Conservation (phyloP, 164 flowering plant species). For the Houttuynia cordata region DNA sequence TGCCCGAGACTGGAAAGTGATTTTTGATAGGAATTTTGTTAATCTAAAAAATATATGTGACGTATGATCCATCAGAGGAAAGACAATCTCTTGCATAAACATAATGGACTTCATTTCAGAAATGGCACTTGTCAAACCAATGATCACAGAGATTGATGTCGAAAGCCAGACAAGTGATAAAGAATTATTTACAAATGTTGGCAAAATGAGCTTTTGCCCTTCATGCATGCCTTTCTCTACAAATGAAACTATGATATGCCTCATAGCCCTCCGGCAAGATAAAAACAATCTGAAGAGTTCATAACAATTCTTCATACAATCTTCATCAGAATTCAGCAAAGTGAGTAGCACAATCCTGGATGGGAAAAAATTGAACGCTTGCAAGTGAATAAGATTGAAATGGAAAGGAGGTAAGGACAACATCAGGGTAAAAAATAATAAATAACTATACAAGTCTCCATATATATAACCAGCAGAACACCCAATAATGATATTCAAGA, state of each 20-base stretch:
- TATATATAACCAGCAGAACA: too few species aligned
- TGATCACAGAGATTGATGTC: slow-evolving; percentile 39
- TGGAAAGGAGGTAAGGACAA: too few species aligned
- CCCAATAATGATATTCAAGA: too few species aligned
- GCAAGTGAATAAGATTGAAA: neutral
- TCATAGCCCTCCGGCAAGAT: slow-evolving; percentile 64
- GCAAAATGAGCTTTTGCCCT: slow-evolving; percentile 16
- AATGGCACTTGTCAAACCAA: slow-evolving; percentile 19
- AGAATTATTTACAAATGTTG: slow-evolving; percentile 22
- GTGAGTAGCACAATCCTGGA: slow-evolving; percentile 49
- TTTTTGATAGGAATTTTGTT: slow-evolving; percentile 28
- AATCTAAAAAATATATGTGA: slow-evolving; percentile 38
- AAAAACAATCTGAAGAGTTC: slow-evolving; percentile 46
- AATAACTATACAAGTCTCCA: too few species aligned
- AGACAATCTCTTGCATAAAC: slow-evolving; percentile 21
- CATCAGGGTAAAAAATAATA: too few species aligned
- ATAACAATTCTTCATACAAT: slow-evolving; percentile 7
- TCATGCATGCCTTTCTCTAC: slow-evolving; percentile 27
- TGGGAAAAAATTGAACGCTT: slow-evolving; percentile 1
- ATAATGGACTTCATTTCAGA: slow-evolving; percentile 17
- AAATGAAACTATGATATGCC: slow-evolving; percentile 30
- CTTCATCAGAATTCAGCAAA: slow-evolving; percentile 21
- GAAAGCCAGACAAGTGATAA: slow-evolving; percentile 47
- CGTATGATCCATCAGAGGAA: slow-evolving; percentile 74
- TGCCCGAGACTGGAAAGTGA: slow-evolving; percentile 12